phyloP scores from a whole-genome alignment of 371 early-diverging fungal species.

The Mortierella sp. region DNA sequence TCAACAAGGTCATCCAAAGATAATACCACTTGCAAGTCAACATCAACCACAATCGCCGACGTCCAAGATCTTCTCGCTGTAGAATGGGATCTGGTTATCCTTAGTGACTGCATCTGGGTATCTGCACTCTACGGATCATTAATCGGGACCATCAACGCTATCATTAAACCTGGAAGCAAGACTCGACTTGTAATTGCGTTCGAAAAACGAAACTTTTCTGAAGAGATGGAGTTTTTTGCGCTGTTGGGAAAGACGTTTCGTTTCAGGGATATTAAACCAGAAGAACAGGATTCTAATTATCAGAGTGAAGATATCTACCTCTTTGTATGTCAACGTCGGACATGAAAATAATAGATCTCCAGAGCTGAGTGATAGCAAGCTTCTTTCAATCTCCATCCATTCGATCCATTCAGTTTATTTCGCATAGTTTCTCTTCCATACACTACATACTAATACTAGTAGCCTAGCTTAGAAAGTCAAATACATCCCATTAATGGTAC shows the following conservation, averaged over 20 bases:
- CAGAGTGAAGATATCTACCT: constrained; percentile 70
- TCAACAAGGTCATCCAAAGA: neutral
- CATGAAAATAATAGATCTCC: too few species aligned
- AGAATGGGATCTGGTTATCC: constrained; percentile 60
- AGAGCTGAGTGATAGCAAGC: too few species aligned
- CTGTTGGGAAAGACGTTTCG: constrained; percentile 62
- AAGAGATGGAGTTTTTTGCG: constrained; percentile 69
- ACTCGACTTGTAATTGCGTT: constrained; percentile 63
- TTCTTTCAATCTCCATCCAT: too few species aligned
- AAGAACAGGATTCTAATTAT: constrained; percentile 64
- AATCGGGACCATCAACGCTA: constrained; percentile 58
- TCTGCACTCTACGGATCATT: constrained; percentile 60
- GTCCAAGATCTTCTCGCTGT: neutral
- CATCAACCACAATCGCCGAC: constrained; percentile 9
- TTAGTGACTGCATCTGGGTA: constrained; percentile 67
- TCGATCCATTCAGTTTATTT: too few species aligned
- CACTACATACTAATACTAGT: too few species aligned
- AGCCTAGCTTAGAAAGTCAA: too few species aligned
- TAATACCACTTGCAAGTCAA: neutral
- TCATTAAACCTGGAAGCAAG: constrained; percentile 22
- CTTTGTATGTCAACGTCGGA: constrained; percentile 53
- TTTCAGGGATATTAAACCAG: constrained; percentile 67
- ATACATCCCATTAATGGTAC: too few species aligned
- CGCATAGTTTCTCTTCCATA: too few species aligned
- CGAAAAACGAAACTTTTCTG: constrained; percentile 68